Conservation (phyloP, 257 asterid genomes). For the Anisodus acutangulus region DNA sequence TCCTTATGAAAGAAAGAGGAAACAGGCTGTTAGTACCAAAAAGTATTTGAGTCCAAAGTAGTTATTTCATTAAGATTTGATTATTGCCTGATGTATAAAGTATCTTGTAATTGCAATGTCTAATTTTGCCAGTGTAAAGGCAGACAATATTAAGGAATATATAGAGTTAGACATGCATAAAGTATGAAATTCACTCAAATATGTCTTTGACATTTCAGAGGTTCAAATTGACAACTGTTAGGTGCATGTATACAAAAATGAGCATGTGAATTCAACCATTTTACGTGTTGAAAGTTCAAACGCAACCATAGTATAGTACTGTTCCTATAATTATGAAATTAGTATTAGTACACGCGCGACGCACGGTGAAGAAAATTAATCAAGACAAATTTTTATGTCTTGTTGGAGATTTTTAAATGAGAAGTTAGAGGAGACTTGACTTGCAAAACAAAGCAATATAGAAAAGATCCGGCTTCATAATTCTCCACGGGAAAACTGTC, state of each 20-base stretch:
- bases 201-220: constrained; percentile 14
- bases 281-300: constrained; percentile 18
- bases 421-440: too few species aligned
- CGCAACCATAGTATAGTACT: not conserved
- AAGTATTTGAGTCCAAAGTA: too few species aligned
- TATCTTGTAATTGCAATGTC: not conserved
- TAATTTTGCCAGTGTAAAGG: not conserved
- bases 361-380: too few species aligned
- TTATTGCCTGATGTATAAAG: not conserved
- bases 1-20: too few species aligned
- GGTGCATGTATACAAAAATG: constrained; percentile 7
- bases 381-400: too few species aligned
- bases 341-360: too few species aligned
- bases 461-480: too few species aligned
- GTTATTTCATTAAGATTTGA: not conserved
- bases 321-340: too few species aligned
- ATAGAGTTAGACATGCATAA: not conserved
- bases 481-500: too few species aligned
- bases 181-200: constrained; percentile 25
- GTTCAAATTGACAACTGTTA: constrained; percentile 15
- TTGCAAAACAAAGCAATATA: too few species aligned
- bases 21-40: too few species aligned
- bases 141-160: not conserved
- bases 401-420: too few species aligned
- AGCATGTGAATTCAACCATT: constrained; percentile 26